Base-by-base conservation (phyloP, 495 filamentous ascomycete genomes). In the Aspergillus kassunensis region DNA sequence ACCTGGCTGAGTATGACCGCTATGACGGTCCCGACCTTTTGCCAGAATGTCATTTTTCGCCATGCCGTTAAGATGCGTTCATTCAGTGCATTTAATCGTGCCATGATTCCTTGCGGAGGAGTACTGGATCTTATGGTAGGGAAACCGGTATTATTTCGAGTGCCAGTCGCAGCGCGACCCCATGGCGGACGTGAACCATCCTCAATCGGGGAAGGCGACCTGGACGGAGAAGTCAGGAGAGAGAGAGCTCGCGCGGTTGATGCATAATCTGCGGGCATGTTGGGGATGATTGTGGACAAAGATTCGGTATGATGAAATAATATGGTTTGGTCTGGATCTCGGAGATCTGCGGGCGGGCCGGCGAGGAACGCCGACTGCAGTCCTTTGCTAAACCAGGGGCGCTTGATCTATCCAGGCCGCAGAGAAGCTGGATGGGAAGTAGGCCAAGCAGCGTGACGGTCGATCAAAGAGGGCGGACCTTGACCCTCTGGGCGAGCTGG, bases 201-300 rank as follows among this genome's bases (percentile, higher is more conserved):
- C 36, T 61, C 52, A 43, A 54, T 62, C 37, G 68, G 58, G 60
- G 62, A 55, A 36, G 61, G 51, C 44, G 53, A 55, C 51, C 71
- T 75, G 41, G 73, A 62, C 24, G 78, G 72, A 2, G 80, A 80
- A 18, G 81, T 66, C 9, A 83, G 79, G 8, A 86, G 67, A 43
- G 85, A 79, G 33, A 88, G 78, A 39, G 83, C 84, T 62, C 81
- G 79, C 16, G 82, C 83, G 16, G 82, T 83, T 40, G 82, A 83
- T 47, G 70, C 51, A 67, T 86, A 85, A 63, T 82, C 80, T 49
- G 79, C 77, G 10, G 73, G 76, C 76, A 81, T 80, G 13, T 39
- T 65, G 54, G 24, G 30, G 35, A 19, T 16, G 35, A 13, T 16
- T 10, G 40, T 27, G 30, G 20, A 25, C 39, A 23, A 15, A 23